Percentiles rank a stretch among this genome's conserved stretches.
Conservation (phyloP, 2,329 filamentous ascomycete genomes). For the Calycina marina region DNA sequence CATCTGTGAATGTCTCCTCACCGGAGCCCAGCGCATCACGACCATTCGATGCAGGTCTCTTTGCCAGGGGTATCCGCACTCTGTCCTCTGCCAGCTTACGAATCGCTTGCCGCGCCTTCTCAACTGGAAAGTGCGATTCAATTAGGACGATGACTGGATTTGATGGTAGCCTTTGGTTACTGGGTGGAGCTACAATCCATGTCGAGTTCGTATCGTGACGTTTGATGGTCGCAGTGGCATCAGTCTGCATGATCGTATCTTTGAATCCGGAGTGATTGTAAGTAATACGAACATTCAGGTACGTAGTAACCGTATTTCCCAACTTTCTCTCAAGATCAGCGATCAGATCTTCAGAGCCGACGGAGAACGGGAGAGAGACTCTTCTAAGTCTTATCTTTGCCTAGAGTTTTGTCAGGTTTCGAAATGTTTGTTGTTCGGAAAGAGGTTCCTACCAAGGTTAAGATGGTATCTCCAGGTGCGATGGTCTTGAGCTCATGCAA, state of each 20-base stretch:
- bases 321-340: conserved; percentile 43
- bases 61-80: conserved; percentile 5
- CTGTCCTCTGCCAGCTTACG: conserved; percentile 11
- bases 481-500: conserved; percentile 15
- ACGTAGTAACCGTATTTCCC: conserved; percentile 32
- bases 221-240: conserved; percentile 34
- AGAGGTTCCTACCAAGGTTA: conserved; percentile 15
- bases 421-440: background rate
- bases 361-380: conserved; percentile 13
- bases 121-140: conserved; percentile 13
- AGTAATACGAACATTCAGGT: conserved; percentile 35
- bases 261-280: conserved; percentile 44
- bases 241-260: conserved; percentile 37
- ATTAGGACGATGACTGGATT: conserved; percentile 17
- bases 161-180: conserved; percentile 19
- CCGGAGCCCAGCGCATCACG: background rate
- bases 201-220: conserved; percentile 32
- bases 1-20: background rate
- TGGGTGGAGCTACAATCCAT: conserved; percentile 33
- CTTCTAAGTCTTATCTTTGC: conserved; percentile 15
- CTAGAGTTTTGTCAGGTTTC: background rate
- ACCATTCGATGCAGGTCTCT: background rate
- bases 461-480: conserved; percentile 14
- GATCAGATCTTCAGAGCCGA: conserved; percentile 37
- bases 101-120: conserved; percentile 12